phyloP scores from a whole-genome alignment of 768 basidiomycete species.

The Naganishia vishniacii region DNA sequence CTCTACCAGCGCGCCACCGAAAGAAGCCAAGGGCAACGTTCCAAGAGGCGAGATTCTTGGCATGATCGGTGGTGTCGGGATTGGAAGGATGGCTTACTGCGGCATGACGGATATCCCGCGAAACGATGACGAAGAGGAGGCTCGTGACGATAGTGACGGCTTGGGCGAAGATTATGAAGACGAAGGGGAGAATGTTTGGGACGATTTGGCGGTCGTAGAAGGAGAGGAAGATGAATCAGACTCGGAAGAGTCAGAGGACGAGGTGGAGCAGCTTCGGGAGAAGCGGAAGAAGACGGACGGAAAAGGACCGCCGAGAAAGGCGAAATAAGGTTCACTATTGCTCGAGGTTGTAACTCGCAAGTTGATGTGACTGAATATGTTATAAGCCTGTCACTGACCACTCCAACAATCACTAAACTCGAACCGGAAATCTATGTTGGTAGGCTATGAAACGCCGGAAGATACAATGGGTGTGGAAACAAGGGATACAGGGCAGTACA shows the following conservation, averaged over 20 bases:
- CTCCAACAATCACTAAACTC: not conserved
- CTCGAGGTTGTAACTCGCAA: not conserved
- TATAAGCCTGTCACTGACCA: not conserved
- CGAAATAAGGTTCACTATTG: not conserved
- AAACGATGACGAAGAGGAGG: not conserved
- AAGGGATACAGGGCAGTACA: not conserved
- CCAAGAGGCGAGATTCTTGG: slow-evolving; percentile 22
- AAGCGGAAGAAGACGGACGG: slow-evolving; percentile 20
- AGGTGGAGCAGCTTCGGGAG: not conserved
- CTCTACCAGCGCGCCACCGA: slow-evolving; percentile 14
- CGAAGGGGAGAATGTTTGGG: slow-evolving; percentile 21
- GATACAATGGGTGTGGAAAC: not conserved
- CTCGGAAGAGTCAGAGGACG: slow-evolving; percentile 2
- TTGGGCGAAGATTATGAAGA: not conserved
- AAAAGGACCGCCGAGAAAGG: not conserved
- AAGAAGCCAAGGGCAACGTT: slow-evolving; percentile 24
- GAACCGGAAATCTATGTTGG: not conserved
- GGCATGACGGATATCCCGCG: slow-evolving; percentile 10
- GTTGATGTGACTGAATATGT: not conserved
- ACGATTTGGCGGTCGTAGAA: slow-evolving; percentile 81
- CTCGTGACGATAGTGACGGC: not conserved
- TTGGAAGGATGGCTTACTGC: slow-evolving; percentile 18
- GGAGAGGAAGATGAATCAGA: slow-evolving; percentile 31
- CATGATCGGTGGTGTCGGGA: slow-evolving; percentile 22
- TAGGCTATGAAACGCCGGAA: not conserved